Conservation (phyloP, 2,329 filamentous ascomycete genomes). For the Cladosporium cucumerinum region DNA sequence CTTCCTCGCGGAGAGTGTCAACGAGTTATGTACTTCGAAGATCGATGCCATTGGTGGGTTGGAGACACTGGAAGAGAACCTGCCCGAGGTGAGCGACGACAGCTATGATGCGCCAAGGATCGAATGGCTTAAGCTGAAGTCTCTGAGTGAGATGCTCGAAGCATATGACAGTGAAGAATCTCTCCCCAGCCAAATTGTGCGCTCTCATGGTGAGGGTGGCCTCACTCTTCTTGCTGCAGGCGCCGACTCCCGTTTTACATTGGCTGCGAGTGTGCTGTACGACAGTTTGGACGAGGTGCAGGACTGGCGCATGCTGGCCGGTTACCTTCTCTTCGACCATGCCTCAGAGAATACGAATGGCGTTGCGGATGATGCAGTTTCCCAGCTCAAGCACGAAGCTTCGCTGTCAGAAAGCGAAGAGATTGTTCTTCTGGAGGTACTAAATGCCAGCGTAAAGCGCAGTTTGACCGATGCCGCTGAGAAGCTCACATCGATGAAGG, state of each 20-base stretch:
- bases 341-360: slow-evolving; percentile 55
- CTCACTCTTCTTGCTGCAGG: slow-evolving; percentile 59
- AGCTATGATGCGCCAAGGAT: slow-evolving; percentile 59
- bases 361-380: slow-evolving; percentile 58
- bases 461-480: slow-evolving; percentile 66
- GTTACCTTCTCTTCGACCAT: slow-evolving; percentile 90
- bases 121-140: slow-evolving; percentile 90
- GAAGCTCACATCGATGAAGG: slow-evolving; percentile 53
- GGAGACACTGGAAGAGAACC: slow-evolving; percentile 70
- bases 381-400: slow-evolving; percentile 66
- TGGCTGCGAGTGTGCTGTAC: slow-evolving; percentile 82
- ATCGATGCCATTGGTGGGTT: slow-evolving; percentile 81
- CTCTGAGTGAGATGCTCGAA: slow-evolving; percentile 76
- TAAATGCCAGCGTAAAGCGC: slow-evolving; percentile 77
- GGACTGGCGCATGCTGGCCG: slow-evolving; percentile 83
- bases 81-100: slow-evolving; percentile 70
- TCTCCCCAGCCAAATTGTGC: slow-evolving; percentile 49
- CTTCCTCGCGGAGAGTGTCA: slow-evolving; percentile 86
- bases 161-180: slow-evolving; percentile 65
- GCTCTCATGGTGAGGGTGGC: slow-evolving; percentile 35
- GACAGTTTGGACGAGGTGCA: slow-evolving; percentile 76
- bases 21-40: slow-evolving; percentile 74
- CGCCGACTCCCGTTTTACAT: slow-evolving; percentile 75
- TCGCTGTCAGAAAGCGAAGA: slow-evolving; percentile 76
- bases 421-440: slow-evolving; percentile 77